Evolutionary conservation across 2,329 filamentous ascomycete genomes (phyloP).

Genomic region (Pseudodiploospora longispora): DNA sequence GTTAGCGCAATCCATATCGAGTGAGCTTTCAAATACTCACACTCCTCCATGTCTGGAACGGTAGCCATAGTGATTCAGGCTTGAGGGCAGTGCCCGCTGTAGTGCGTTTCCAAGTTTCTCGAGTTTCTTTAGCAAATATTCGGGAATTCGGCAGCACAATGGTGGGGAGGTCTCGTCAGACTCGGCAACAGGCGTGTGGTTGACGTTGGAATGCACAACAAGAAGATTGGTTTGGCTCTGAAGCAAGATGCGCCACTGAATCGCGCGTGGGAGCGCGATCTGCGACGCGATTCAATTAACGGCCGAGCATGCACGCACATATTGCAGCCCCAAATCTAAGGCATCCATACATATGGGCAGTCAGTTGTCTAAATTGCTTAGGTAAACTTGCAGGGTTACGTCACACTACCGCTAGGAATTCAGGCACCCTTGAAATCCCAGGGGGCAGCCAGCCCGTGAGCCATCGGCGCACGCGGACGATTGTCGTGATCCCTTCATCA

Average conservation of each 20-base stretch:
- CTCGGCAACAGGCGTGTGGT: too few relatives aligned
- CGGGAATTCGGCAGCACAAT: too few relatives aligned
- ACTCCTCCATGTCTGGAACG: slow-evolving; percentile 24
- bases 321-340: not conserved
- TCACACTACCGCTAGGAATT: not conserved
- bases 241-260: too few relatives aligned
- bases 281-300: slow-evolving; percentile 18
- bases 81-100: not conserved
- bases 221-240: too few relatives aligned
- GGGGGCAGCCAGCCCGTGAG: too few relatives aligned
- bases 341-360: not conserved
- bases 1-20: not conserved
- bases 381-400: not conserved
- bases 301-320: slow-evolving; percentile 3
- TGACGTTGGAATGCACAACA: too few relatives aligned
- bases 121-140: not conserved
- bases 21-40: slow-evolving; percentile 16
- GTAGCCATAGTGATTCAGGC: slow-evolving; percentile 18
- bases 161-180: too few relatives aligned
- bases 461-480: too few relatives aligned
- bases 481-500: too few relatives aligned
- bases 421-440: too few relatives aligned
- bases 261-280: slow-evolving; percentile 8
- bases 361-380: too few relatives aligned
- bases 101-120: not conserved